A percentile compares a stretch with the other conserved stretches of the same genome.
These are phyloP conservation scores for Paecilomyces sp. DNA, from an alignment of 2,329 filamentous ascomycete species.

Conservation along the genomic window DNA sequence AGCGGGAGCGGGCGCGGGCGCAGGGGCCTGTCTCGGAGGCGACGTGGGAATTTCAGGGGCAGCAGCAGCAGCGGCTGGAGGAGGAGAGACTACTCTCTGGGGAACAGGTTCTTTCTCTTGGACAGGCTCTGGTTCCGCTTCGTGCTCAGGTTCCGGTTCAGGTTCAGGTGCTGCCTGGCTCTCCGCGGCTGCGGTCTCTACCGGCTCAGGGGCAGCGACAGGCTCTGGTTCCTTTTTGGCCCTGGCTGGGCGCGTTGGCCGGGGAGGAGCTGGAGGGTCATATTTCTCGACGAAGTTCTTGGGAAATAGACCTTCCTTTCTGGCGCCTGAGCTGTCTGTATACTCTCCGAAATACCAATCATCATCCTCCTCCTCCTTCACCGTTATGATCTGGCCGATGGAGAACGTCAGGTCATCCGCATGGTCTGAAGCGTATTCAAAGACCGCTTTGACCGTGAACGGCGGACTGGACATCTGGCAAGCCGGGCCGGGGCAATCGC, in stretches of 20 bases:
- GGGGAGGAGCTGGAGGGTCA: slow-evolving; percentile 82
- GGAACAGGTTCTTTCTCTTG: slow-evolving; percentile 13
- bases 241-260: slow-evolving; percentile 65
- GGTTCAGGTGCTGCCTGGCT: slow-evolving; percentile 28
- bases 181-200: slow-evolving; percentile 23
- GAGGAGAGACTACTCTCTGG: slow-evolving; percentile 12
- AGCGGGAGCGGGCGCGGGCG: slow-evolving; percentile 18
- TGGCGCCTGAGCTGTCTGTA: slow-evolving; percentile 63
- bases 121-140: slow-evolving; percentile 14
- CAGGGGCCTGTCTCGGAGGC: slow-evolving; percentile 19
- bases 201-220: slow-evolving; percentile 28
- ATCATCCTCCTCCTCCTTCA: slow-evolving; percentile 83
- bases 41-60: slow-evolving; percentile 17
- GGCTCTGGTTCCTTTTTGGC: slow-evolving; percentile 56
- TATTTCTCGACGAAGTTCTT: slow-evolving; percentile 97
- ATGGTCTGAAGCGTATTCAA: slow-evolving; percentile 86
- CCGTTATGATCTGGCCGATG: slow-evolving; percentile 82
- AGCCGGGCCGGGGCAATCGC: slow-evolving; percentile 4
- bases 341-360: slow-evolving; percentile 95
- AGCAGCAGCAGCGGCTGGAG: slow-evolving; percentile 16
- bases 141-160: slow-evolving; percentile 31
- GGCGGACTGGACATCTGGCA: slow-evolving; percentile 60
- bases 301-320: slow-evolving; percentile 82
- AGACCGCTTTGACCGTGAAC: slow-evolving; percentile 94
- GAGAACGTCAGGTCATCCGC: slow-evolving; percentile 90